phyloP scores from a whole-genome alignment of 73 alveolate species.

The Symbiodinium natans region DNA sequence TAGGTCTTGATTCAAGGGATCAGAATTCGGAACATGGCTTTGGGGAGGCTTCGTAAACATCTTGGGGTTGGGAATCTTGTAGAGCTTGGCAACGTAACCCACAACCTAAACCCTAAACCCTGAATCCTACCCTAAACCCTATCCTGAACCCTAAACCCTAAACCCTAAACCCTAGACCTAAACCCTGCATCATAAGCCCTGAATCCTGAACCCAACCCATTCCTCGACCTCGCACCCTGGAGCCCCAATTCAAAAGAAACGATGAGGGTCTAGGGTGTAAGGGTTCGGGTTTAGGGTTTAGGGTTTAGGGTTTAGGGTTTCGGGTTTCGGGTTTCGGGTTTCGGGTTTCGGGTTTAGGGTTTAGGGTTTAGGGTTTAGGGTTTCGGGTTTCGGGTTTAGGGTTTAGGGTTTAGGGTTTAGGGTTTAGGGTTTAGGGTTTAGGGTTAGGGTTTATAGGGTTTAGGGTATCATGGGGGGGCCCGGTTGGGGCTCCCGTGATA shows the following conservation, averaged over 20 bases:
- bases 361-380: no score
- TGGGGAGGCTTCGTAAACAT: background rate
- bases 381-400: no score
- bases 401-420: background rate
- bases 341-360: no score
- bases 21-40: background rate
- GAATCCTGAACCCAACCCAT: no score
- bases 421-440: background rate
- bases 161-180: background rate
- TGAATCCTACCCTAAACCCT: background rate
- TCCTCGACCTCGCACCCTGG: no score
- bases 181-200: no score
- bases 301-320: background rate
- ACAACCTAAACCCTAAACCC: no score
- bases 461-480: no score
- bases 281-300: background rate
- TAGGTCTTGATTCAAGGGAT: background rate
- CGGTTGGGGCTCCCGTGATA: no score
- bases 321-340: background rate
- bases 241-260: no score
- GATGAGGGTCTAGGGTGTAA: background rate
- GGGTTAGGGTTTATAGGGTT: background rate
- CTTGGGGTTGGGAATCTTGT: background rate
- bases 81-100: no score
- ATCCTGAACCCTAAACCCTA: background rate